Conservation (phyloP, 2,329 filamentous ascomycete genomes). For the Hypoxylon rubiginosum region DNA sequence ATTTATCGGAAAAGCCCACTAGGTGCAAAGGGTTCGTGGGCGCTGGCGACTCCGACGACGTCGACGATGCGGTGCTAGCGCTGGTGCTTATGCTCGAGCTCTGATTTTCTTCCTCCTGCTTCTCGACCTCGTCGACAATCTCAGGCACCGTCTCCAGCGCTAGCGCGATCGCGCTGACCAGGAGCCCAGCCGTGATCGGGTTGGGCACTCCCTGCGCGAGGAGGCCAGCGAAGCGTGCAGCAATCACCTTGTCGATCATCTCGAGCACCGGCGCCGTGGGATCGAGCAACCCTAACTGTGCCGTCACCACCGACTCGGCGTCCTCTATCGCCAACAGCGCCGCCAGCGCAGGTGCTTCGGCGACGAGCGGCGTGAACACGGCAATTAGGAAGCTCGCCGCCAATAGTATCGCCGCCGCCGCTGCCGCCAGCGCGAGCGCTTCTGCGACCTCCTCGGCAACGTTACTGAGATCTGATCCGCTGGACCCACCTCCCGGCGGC, state of each 20-base stretch:
- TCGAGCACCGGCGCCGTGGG: slow-evolving; percentile 1
- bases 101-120: slow-evolving; percentile 1
- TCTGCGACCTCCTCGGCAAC: neutral
- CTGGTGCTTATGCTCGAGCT: neutral
- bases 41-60: neutral
- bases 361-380: slow-evolving; percentile 1
- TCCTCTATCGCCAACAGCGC: slow-evolving; percentile 2
- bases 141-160: neutral
- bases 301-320: slow-evolving; percentile 5
- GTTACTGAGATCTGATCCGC: neutral
- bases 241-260: slow-evolving; percentile 1
- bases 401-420: neutral
- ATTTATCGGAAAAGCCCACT: neutral
- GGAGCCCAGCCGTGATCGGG: slow-evolving; percentile 1
- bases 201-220: slow-evolving; percentile 3
- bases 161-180: neutral
- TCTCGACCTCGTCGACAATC: slow-evolving; percentile 1
- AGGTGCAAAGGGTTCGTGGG: neutral
- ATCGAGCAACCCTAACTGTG: neutral
- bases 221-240: slow-evolving; percentile 4
- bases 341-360: slow-evolving; percentile 2
- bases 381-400: slow-evolving; percentile 3
- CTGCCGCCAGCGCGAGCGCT: neutral
- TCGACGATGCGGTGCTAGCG: slow-evolving; percentile 2
- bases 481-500: neutral